Base-by-base conservation (phyloP, 768 basidiomycete genomes). In the Rhizopogon roseolus region DNA sequence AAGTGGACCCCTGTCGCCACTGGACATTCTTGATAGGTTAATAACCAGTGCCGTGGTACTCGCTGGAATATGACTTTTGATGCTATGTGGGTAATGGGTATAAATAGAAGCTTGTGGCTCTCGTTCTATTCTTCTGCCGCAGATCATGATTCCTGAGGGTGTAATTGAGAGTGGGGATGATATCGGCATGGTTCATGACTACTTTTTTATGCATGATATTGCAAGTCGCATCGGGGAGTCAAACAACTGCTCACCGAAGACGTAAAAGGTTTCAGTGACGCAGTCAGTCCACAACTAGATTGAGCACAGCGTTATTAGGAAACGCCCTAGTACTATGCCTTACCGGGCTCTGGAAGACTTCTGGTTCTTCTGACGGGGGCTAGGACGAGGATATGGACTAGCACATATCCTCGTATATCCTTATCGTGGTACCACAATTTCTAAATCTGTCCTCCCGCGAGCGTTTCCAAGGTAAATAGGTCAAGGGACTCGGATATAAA, bases 221-320 rank as follows among this genome's bases (percentile, higher is more conserved):
- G 13, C 14, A 16, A 16, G 37, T 19, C 34, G 22, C 46, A 48
- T 48, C 34, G 46, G 46, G 14, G 19, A 34, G 14, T 34, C 46
- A 48, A 36, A 36, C 14, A 46, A 46, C 29, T 19, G 45, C 45
- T 46, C 45, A 46, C 45, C 45, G 45, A 46, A 34, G 45, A 46
- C 45, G 45, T 46, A 46, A 46, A 34, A 11, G 34, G 13, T 29
- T 45, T 36, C 34, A 3, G 11, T 36, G 34, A 32, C 45, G 45
- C 45, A 46, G 32, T 13, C 45, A 46, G 32, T 13, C 45, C 13
- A 46, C 17, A 46, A 13, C 45, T 46, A 13, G 6, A 46, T 46
- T 32, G 13, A 27, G 29, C 32, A 34, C 32, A 22, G 34, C 8
- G 8, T 32, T 48, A 48, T 19, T 34, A 36, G 2, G 8, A 19